Evolutionary conservation across 345 rosid species (phyloP).

Genomic region (Syzygium aromaticum): DNA sequence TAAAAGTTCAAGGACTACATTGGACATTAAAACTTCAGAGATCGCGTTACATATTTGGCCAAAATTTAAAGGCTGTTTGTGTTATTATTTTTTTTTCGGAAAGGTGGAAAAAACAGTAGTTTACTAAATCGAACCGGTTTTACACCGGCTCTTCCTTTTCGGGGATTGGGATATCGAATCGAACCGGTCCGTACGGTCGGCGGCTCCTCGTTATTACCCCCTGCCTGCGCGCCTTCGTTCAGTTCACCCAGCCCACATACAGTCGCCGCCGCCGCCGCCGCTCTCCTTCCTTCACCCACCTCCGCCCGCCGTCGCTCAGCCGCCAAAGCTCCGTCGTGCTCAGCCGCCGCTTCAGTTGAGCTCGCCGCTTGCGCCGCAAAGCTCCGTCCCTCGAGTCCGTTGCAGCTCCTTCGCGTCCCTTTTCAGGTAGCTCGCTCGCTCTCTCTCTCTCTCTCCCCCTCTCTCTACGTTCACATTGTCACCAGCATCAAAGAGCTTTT

Average conservation of each 20-base stretch:
- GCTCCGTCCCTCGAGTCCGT: background rate
- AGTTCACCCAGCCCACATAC: background rate
- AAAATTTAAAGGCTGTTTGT: no score
- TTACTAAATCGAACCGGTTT: no score
- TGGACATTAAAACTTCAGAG: no score
- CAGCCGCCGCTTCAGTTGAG: background rate
- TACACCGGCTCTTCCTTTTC: no score
- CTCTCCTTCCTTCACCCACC: background rate
- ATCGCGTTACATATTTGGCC: fast-evolving
- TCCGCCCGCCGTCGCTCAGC: background rate
- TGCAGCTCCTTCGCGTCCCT: background rate
- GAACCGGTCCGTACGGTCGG: background rate
- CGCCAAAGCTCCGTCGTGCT: background rate
- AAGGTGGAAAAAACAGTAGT: no score
- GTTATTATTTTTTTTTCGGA: no score
- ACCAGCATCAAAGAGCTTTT: background rate
- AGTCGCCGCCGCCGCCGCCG: background rate
- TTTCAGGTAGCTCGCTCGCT: no score
- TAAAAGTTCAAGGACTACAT: no score
- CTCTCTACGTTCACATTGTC: background rate
- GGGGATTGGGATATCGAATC: background rate
- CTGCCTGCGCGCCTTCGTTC: background rate
- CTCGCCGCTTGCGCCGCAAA: background rate
- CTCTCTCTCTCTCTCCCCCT: no score
- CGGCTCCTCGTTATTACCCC: fast-evolving